Evolutionary conservation across 441 rosid genomes (phyloP).

Genomic region (Mallotus repandus): DNA sequence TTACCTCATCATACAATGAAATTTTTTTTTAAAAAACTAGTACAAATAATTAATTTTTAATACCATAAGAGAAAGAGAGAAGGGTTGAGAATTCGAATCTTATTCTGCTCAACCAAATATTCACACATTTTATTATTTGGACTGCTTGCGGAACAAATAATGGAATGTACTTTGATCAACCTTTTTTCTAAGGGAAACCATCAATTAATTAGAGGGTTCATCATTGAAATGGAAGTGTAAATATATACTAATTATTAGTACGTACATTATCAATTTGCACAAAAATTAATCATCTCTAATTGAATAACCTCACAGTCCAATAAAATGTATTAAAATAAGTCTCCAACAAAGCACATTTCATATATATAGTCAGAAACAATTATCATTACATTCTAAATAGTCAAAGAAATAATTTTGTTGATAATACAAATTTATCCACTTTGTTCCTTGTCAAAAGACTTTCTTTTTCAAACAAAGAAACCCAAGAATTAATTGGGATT

Average conservation of each 20-base stretch:
- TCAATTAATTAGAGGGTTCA: background rate
- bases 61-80: no score
- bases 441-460: background rate
- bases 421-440: background rate
- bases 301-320: background rate
- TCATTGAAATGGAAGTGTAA: background rate
- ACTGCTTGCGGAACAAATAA: no score
- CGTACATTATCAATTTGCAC: background rate
- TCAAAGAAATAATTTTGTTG: slow-evolving; percentile 7
- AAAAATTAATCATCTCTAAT: no score
- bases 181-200: background rate
- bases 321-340: background rate
- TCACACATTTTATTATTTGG: no score
- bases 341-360: background rate
- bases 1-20: no score
- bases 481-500: background rate
- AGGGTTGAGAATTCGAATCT: no score
- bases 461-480: background rate
- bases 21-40: no score
- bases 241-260: background rate
- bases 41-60: no score
- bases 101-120: no score
- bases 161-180: background rate
- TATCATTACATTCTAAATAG: background rate
- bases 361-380: background rate